Percentiles rank a stretch among this genome's conserved stretches.
phyloP scores from a whole-genome alignment of 805 yeast species.

The Candida sakaeoensis region DNA sequence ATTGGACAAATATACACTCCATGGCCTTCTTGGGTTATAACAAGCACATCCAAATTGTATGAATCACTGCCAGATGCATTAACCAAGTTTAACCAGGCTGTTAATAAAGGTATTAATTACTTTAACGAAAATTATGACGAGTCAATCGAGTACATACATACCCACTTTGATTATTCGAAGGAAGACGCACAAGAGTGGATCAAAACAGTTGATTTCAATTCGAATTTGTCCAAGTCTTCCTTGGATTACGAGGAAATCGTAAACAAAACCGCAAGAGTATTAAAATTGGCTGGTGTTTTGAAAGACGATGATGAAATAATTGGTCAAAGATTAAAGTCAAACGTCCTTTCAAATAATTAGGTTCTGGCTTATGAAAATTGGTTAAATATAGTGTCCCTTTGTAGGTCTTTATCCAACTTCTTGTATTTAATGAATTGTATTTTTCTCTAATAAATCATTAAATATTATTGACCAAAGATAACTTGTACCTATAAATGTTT shows the following conservation, averaged over 20 bases:
- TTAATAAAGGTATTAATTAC: slow-evolving; percentile 66
- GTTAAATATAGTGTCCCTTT: not conserved
- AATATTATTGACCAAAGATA: no score
- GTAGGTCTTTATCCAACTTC: not conserved
- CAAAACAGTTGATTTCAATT: slow-evolving; percentile 65
- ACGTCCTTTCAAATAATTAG: slow-evolving; percentile 10
- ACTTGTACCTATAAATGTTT: no score
- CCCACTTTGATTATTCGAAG: slow-evolving; percentile 68
- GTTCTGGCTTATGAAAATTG: not conserved
- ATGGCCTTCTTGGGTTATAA: slow-evolving; percentile 94
- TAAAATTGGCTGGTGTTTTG: slow-evolving; percentile 63
- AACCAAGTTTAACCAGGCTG: slow-evolving; percentile 45
- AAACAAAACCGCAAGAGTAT: slow-evolving; percentile 51
- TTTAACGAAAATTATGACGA: slow-evolving; percentile 60
- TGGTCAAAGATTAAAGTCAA: slow-evolving; percentile 23
- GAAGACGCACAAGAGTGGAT: slow-evolving; percentile 83
- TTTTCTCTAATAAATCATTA: no score
- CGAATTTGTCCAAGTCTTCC: slow-evolving; percentile 31
- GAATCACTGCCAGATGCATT: slow-evolving; percentile 19
- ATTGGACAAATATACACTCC: slow-evolving; percentile 92
- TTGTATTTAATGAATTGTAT: no score
- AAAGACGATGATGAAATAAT: slow-evolving; percentile 25
- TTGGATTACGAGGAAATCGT: slow-evolving; percentile 51
- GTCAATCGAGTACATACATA: slow-evolving; percentile 60
- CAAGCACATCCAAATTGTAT: slow-evolving; percentile 43